Conservation (phyloP, 345 rosid genomes). For the Excoecaria cochinchinensis region DNA sequence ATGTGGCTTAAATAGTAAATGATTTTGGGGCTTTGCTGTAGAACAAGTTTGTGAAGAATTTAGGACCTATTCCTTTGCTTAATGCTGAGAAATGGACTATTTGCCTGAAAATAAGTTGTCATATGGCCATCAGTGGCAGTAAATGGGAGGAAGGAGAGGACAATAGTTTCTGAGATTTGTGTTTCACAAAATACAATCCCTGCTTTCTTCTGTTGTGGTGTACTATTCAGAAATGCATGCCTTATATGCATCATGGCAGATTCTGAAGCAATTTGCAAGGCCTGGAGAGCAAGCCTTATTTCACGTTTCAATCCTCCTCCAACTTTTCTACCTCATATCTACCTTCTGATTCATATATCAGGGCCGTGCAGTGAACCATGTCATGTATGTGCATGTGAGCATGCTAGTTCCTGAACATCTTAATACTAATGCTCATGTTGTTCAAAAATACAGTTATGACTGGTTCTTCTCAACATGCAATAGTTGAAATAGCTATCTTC, state of each 20-base stretch:
- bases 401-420: background rate
- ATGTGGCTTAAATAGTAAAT: background rate
- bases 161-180: background rate
- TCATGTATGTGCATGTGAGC: background rate
- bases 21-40: background rate
- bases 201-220: background rate
- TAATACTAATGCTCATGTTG: background rate
- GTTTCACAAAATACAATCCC: background rate
- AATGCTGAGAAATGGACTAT: background rate
- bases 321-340: background rate
- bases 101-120: too few relatives aligned
- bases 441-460: background rate
- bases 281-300: background rate
- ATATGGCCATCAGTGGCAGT: background rate
- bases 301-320: background rate
- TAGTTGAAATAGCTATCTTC: background rate
- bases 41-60: background rate
- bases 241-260: background rate
- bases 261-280: background rate
- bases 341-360: background rate
- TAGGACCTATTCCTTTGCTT: background rate
- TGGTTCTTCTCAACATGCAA: background rate
- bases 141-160: background rate
- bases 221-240: background rate
- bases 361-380: background rate